A percentile compares a stretch with the other conserved stretches of the same genome.
phyloP scores from a whole-genome alignment of 108 stramenopile genomes.

The Hondaea fermentalgiana region DNA sequence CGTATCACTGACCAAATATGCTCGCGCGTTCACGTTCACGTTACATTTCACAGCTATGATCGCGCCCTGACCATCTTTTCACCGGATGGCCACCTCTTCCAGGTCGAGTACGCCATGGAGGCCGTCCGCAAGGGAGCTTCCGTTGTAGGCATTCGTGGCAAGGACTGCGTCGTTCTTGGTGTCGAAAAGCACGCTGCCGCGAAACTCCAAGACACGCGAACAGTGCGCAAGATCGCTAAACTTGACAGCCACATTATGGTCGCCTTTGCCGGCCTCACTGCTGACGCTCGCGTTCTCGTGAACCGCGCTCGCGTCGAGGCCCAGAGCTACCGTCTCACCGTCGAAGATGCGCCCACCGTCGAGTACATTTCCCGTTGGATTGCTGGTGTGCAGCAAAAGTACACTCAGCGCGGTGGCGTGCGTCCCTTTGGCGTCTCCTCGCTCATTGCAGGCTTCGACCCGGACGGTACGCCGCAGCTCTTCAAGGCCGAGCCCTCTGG shows the following conservation, averaged over 20 bases:
- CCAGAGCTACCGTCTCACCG: constrained; percentile 94
- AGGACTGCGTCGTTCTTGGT: constrained; percentile 89
- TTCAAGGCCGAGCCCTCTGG: constrained; percentile 98
- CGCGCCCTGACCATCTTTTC: constrained; percentile 99
- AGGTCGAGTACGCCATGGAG: constrained; percentile 99
- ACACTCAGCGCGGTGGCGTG: constrained; percentile 98
- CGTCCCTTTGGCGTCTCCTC: constrained; percentile 96
- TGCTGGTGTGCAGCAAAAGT: constrained; percentile 91
- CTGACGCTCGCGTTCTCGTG: constrained; percentile 94
- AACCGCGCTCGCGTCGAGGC: constrained; percentile 77
- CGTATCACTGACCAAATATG: no score
- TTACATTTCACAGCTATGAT: neutral
- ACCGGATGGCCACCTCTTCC: constrained; percentile 98
- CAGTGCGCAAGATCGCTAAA: constrained; percentile 93
- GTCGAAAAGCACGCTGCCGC: constrained; percentile 94
- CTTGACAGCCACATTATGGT: constrained; percentile 86
- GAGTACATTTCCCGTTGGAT: constrained; percentile 96
- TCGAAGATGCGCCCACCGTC: constrained; percentile 93
- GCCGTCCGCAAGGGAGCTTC: constrained; percentile 77
- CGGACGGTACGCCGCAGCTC: constrained; percentile 58
- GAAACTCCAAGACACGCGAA: constrained; percentile 93
- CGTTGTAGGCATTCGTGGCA: constrained; percentile 89
- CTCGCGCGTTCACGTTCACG: no score
- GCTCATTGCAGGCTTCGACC: constrained; percentile 68
- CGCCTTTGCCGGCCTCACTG: constrained; percentile 97